Evolutionary conservation across 2,329 filamentous ascomycete genomes (phyloP), one percentile per base, ranked within the genome.

Genomic region (Juglanconis oblonga): DNA sequence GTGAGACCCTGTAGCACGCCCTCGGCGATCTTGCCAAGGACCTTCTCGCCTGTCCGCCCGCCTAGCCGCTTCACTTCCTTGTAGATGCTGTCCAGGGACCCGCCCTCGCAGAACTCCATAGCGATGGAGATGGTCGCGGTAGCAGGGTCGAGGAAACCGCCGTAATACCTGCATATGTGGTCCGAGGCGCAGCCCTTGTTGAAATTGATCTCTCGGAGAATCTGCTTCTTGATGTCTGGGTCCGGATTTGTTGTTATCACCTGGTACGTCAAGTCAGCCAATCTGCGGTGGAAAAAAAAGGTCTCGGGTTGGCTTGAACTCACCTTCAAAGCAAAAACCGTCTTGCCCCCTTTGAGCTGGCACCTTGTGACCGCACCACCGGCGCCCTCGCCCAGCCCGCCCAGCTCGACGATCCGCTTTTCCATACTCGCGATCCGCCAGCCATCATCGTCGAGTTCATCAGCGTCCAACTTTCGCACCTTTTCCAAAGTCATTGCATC

Each of bases 21-120:
- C 74, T 98, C 95, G 47, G 95, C 92, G 49, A 99, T 90, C 78
- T 98, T 98, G 64, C 95, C 95, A 4, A 99, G 81, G 1, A 99
- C 95, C 72, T 98, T 99, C 73, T 99, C 95, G 66, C 95, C 95
- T 0, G 94, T 98, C 53, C 95, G 87, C 10, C 95, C 95, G 47
- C 94, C 94, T 2, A 98, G 85, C 67, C 95, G 92, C 79, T 97
- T 97, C 40, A 99, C 93, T 76, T 99, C 95, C 66, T 91, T 91
- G 79, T 99, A 99, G 65, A 99, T 95, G 72, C 91, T 95, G 77
- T 99, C 93, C 24, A 99, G 83, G 51, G 92, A 97, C 56, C 95
- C 95, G 60, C 95, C 95, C 76, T 98, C 95, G 72, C 95, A 99
- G 70, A 96, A 98, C 73, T 99, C 95, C 95, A 99, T 99, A 59